Base-by-base conservation (phyloP, 1,284 basidiomycete species). In the Earliella scabrosa region DNA sequence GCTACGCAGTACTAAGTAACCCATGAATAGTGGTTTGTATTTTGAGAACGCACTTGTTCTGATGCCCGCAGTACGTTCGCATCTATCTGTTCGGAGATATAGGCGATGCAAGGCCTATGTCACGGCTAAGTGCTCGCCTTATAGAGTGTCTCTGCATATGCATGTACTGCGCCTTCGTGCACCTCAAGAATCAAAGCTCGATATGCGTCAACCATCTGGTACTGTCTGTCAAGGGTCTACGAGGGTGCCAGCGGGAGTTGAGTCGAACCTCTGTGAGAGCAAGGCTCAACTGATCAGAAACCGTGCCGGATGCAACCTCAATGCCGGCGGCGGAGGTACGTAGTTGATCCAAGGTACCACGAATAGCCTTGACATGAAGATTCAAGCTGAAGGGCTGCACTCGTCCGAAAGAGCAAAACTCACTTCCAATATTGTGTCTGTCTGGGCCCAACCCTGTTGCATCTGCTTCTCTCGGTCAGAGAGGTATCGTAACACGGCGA, bases 401-500 rank as follows among this genome's bases (percentile, higher is more conserved):
- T 31, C 29, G 21, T 3, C n/a, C 45, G 14, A 21, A 5, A 7
- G 8, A 11, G n/a, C n/a, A n/a, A n/a, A 13, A 50, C 67, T 50
- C 55, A 80, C 77, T 62, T 68, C 61, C 31, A 70, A 54, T 11
- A 71, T 52, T 14, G 56, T 58, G 45, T 61, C 56, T 59, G 75
- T 71, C 27, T 64, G 52, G 13, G 65, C 54, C 26, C 69, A 64
- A 47, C 60, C 64, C 31, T 66, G 60, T 52, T 68, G 66, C 31
- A 75, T 62, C 2, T 38, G 52, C 43, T 74, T 73, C 65, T 85
- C 82, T 36, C 78, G 75, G 13, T 73, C 68, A n/a, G 71, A 64
- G 9, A 88, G 58, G 60, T 77, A 68, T n/a, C 73, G 76, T 24
- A 88, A 61, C 21, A 89, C 64, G 21, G 73, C 67, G 11, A 81